Base-by-base conservation (phyloP, 345 rosid genomes). In the Aurinia saxatilis region DNA sequence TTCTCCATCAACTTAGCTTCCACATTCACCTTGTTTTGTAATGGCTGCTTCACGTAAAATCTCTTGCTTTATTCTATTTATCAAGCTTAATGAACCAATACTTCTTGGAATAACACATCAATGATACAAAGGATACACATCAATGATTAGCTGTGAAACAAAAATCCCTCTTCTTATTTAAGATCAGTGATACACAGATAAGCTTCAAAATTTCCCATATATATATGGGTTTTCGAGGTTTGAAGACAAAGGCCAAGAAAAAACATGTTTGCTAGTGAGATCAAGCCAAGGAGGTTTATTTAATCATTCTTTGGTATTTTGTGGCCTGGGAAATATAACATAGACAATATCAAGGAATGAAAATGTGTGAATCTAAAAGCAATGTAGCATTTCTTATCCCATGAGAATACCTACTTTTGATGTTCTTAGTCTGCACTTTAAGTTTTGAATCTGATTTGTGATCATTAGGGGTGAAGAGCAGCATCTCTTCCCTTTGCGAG, bases 271-370 rank as follows among this genome's bases (percentile, higher is more conserved):
- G 50, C 78, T 80, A 25, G 85, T 79, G 35, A 93, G 83, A 79
- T 90, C 87, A 66, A 93, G 91, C 99, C 83, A 78, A 14, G 96
- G 86, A 39, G 95, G 91, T 80, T 87, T 85, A 29, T 80, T 79
- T 30, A 95, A 83, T 72, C 82, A 91, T 77, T 85, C 87, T 71
- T 85, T 89, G 3, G 95, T 89, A 63, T 66, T 65, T 74, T 92
- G 58, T 85, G 85, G 72, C 82, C 98, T 92, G 68, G 29, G 58
- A 56, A 37, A 27, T n/a, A 14, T n/a, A n/a, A n/a, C n/a, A n/a
- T n/a, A n/a, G n/a, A n/a, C n/a, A n/a, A n/a, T n/a, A n/a, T n/a
- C n/a, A 49, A 60, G 66, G 68, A 18, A 55, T 3, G 11, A 2
- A 23, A 25, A 33, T 16, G n/a, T 42, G 13, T 12, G 25, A 47